These are phyloP conservation scores for Aquanectria penicillioides DNA, from an alignment of 2,329 filamentous ascomycete genomes.

Conservation along the genomic window DNA sequence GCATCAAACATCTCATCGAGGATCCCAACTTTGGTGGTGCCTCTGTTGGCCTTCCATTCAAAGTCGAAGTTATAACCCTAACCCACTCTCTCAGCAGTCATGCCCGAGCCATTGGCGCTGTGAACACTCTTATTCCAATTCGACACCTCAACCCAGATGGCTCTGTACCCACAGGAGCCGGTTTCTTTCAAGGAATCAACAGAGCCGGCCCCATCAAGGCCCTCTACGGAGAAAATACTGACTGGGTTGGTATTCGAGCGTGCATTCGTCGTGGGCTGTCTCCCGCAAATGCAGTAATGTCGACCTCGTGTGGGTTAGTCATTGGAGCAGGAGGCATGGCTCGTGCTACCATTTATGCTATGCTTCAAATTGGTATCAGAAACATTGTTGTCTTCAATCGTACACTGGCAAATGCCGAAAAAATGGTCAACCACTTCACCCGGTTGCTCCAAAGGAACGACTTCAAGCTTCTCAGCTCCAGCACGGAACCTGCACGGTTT, in stretches of 20 bases:
- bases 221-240: slow-evolving; percentile 82
- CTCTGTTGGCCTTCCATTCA: slow-evolving; percentile 78
- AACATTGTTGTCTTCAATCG: slow-evolving; percentile 82
- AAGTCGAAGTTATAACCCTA: slow-evolving; percentile 75
- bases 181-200: slow-evolving; percentile 63
- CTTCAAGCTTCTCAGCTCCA: slow-evolving; percentile 55
- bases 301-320: slow-evolving; percentile 65
- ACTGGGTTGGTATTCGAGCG: slow-evolving; percentile 82
- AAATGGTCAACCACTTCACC: slow-evolving; percentile 77
- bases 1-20: slow-evolving; percentile 70
- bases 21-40: slow-evolving; percentile 77
- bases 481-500: slow-evolving; percentile 58
- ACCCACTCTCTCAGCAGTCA: slow-evolving; percentile 77
- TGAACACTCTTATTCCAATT: slow-evolving; percentile 80
- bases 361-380: slow-evolving; percentile 80
- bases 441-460: slow-evolving; percentile 58
- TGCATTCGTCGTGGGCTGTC: slow-evolving; percentile 78
- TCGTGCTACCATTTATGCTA: slow-evolving; percentile 79
- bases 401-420: slow-evolving; percentile 72
- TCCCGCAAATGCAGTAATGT: slow-evolving; percentile 72
- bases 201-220: slow-evolving; percentile 73
- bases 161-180: slow-evolving; percentile 63
- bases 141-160: slow-evolving; percentile 67
- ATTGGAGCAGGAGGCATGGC: slow-evolving; percentile 81
- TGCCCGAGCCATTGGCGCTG: slow-evolving; percentile 78